Percentiles rank a stretch among this genome's conserved stretches.
phyloP scores from a whole-genome alignment of 768 basidiomycete species.

The Trametes gibbosa region DNA sequence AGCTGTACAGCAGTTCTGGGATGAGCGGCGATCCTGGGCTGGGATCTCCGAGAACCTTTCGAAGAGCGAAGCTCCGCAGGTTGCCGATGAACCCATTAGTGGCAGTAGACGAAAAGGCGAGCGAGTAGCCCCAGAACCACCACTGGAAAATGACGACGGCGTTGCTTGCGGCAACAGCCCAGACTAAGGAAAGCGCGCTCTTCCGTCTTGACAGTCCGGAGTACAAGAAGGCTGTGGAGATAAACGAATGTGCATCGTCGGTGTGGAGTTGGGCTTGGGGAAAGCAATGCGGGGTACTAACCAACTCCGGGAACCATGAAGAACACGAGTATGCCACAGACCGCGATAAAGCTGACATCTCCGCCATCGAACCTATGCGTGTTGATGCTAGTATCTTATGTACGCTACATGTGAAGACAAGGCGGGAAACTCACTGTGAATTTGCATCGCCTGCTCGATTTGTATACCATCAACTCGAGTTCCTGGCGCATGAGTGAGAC shows the following conservation, averaged over 20 bases:
- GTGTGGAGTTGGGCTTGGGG: background rate
- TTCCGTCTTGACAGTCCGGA: slow-evolving; percentile 72
- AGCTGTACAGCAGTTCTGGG: slow-evolving; percentile 78
- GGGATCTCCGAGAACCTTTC: slow-evolving; percentile 65
- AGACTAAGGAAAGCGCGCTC: slow-evolving; percentile 69
- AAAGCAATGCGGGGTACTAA: slow-evolving; percentile 25
- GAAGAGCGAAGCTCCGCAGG: slow-evolving; percentile 74
- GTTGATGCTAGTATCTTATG: background rate
- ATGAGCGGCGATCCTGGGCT: slow-evolving; percentile 80
- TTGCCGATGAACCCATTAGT: slow-evolving; percentile 79
- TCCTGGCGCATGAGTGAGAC: background rate
- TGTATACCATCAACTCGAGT: background rate
- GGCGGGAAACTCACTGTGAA: slow-evolving; percentile 11
- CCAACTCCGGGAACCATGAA: slow-evolving; percentile 80
- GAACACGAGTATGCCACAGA: slow-evolving; percentile 67
- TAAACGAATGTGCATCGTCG: too few relatives aligned
- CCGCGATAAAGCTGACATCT: slow-evolving; percentile 67
- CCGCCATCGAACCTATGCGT: slow-evolving; percentile 62
- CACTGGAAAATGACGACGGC: slow-evolving; percentile 78
- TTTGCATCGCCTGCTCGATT: slow-evolving; percentile 3
- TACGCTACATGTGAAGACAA: background rate
- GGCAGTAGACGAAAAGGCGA: slow-evolving; percentile 78
- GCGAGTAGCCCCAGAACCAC: slow-evolving; percentile 81
- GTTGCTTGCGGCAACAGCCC: slow-evolving; percentile 71
- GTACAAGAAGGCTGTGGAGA: slow-evolving; percentile 77